A percentile compares a stretch with the other conserved stretches of the same genome.
Conservation (phyloP, 805 yeast genomes). For the Saccharomycopsis sp. region DNA sequence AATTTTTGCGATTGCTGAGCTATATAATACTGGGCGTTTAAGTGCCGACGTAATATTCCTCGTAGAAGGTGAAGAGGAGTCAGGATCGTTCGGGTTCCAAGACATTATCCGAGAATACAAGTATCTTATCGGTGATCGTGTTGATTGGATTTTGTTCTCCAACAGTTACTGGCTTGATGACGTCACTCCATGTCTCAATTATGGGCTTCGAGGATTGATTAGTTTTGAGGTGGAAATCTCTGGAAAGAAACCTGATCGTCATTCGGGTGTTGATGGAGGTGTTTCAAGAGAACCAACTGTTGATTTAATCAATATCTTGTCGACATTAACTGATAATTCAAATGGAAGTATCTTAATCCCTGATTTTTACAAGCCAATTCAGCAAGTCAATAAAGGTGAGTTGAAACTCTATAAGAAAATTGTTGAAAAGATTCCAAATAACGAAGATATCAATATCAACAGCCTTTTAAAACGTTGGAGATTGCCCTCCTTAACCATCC, state of each 20-base stretch:
- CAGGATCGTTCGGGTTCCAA: slow-evolving; percentile 83
- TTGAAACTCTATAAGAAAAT: slow-evolving; percentile 56
- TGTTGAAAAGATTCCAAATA: slow-evolving; percentile 30
- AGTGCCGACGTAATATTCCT: slow-evolving; percentile 72
- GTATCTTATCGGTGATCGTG: slow-evolving; percentile 53
- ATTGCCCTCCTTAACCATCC: slow-evolving; percentile 82
- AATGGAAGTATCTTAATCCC: slow-evolving; percentile 56
- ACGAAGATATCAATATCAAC: slow-evolving; percentile 24
- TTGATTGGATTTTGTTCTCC: slow-evolving; percentile 86
- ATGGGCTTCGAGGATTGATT: slow-evolving; percentile 89
- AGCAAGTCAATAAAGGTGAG: slow-evolving; percentile 53
- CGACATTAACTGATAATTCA: slow-evolving; percentile 50
- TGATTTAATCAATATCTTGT: slow-evolving; percentile 69
- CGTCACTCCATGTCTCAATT: slow-evolving; percentile 81
- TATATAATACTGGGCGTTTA: slow-evolving; percentile 45
- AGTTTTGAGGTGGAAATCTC: slow-evolving; percentile 67
- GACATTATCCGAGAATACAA: slow-evolving; percentile 50
- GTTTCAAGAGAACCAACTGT: slow-evolving; percentile 80
- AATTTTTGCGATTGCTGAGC: slow-evolving; percentile 76
- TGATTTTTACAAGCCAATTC: slow-evolving; percentile 62
- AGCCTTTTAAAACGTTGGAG: slow-evolving; percentile 80
- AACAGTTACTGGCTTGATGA: slow-evolving; percentile 95
- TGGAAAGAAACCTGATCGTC: slow-evolving; percentile 80
- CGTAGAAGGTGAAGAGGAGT: slow-evolving; percentile 94
- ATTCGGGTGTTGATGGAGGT: slow-evolving; percentile 97